Conservation (phyloP, 208 protist genomes). For the Naegleria gruberi region DNA sequence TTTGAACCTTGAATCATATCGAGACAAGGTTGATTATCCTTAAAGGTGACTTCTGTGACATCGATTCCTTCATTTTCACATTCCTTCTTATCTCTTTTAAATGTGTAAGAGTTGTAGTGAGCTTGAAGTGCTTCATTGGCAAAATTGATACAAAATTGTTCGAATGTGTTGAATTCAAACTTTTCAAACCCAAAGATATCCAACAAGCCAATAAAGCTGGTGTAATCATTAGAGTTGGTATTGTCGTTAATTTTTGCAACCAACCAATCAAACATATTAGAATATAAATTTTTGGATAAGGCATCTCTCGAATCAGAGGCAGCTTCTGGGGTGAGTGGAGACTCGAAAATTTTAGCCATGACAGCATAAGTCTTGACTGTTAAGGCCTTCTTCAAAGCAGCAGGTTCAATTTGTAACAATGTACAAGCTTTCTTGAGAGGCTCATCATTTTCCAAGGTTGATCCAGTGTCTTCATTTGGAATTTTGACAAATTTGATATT, state of each 20-base stretch:
- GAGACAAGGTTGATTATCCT: slow-evolving; percentile 59
- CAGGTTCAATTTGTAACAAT: slow-evolving; percentile 45
- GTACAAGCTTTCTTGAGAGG: slow-evolving; percentile 33
- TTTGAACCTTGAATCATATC: slow-evolving; percentile 56
- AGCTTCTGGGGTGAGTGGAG: slow-evolving; percentile 44
- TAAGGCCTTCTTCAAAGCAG: slow-evolving; percentile 37
- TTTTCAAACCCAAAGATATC: slow-evolving; percentile 66
- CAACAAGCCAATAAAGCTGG: slow-evolving; percentile 50
- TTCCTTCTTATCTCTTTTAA: slow-evolving; percentile 49
- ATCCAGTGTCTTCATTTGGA: slow-evolving; percentile 37
- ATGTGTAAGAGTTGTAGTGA: slow-evolving; percentile 69
- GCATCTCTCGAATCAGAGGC: slow-evolving; percentile 53
- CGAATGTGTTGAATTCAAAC: slow-evolving; percentile 77
- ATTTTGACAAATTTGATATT: slow-evolving; percentile 70
- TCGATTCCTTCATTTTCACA: slow-evolving; percentile 63
- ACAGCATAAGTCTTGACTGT: slow-evolving; percentile 45
- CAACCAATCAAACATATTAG: slow-evolving; percentile 59
- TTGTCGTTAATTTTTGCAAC: slow-evolving; percentile 57
- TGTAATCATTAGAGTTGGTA: slow-evolving; percentile 19
- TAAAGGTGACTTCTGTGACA: slow-evolving; percentile 60
- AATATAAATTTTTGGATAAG: slow-evolving; percentile 59
- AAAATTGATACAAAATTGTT: slow-evolving; percentile 90
- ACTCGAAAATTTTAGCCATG: slow-evolving; percentile 43
- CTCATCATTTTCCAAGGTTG: neutral
- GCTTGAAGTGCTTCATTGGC: slow-evolving; percentile 84